Conservation (phyloP, 352 stramenopile species). For the Blastocystis sp. region DNA sequence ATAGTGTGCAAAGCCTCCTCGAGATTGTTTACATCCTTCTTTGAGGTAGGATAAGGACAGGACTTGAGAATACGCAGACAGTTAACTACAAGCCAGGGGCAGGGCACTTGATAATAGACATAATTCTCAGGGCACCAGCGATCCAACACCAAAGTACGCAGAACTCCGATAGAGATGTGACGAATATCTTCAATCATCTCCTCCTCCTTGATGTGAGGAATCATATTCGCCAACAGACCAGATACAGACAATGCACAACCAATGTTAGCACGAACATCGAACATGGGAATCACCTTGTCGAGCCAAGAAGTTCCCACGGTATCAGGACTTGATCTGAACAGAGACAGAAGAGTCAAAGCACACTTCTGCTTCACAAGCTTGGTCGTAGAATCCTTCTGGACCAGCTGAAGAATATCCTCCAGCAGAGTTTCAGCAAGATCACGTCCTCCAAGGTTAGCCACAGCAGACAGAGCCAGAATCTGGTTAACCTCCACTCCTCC, state of each 20-base stretch:
- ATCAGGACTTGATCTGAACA: constrained; percentile 87
- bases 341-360: constrained; percentile 85
- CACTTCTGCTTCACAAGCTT: constrained; percentile 93
- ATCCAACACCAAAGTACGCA: constrained; percentile 87
- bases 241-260: constrained; percentile 66
- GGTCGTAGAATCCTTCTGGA: constrained; percentile 85
- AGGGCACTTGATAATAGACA: constrained; percentile 93
- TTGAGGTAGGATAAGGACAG: constrained; percentile 79
- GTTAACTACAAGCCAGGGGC: constrained; percentile 90
- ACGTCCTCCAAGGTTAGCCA: constrained; percentile 89
- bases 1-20: constrained; percentile 86
- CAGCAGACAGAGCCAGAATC: constrained; percentile 88
- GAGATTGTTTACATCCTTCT: constrained; percentile 76
- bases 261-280: constrained; percentile 64
- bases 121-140: constrained; percentile 88
- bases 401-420: constrained; percentile 85
- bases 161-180: constrained; percentile 84
- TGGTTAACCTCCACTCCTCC: constrained; percentile 81
- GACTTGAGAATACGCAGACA: constrained; percentile 87
- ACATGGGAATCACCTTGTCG: constrained; percentile 68
- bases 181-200: constrained; percentile 85
- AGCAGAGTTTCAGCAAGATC: constrained; percentile 90
- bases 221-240: constrained; percentile 62
- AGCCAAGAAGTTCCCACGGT: constrained; percentile 77
- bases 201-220: constrained; percentile 75